Conservation (phyloP, 1,139 yeast genomes). For the Taphrina wiesneri region DNA sequence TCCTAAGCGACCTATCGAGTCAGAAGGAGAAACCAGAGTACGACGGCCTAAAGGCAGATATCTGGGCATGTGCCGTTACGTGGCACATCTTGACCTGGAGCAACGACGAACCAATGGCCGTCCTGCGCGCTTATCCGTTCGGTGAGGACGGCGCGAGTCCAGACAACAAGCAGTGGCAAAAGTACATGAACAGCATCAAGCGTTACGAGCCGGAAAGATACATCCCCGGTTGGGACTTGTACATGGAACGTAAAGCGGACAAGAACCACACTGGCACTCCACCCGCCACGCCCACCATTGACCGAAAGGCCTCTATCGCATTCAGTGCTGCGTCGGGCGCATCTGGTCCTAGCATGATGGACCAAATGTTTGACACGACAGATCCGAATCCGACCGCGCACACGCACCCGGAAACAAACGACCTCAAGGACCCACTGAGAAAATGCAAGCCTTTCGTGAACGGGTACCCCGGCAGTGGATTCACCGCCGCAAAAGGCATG, state of each 20-base stretch:
- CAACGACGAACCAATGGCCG: conserved; percentile 33
- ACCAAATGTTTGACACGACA: conserved; percentile 7
- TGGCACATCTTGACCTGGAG: conserved; percentile 77
- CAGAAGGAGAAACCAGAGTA: conserved; percentile 52
- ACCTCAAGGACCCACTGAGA: conserved; percentile 20
- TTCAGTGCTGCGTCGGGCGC: conserved; percentile 14
- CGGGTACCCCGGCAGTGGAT: conserved; percentile 20
- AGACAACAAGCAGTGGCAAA: conserved; percentile 42
- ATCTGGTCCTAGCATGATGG: conserved; percentile 9
- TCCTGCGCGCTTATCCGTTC: conserved; percentile 46
- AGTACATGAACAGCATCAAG: conserved; percentile 36
- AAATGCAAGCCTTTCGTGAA: conserved; percentile 16
- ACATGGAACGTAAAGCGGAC: conserved; percentile 24
- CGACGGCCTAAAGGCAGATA: conserved; percentile 79
- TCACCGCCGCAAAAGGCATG: conserved; percentile 39
- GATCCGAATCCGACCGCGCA: conserved; percentile 9
- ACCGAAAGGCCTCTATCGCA: conserved; percentile 7
- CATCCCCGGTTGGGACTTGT: conserved; percentile 36
- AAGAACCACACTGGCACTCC: conserved; percentile 13
- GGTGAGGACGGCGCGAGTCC: conserved; percentile 42
- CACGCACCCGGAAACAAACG: conserved; percentile 3
- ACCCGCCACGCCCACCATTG: conserved; percentile 17
- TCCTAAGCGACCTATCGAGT: conserved; percentile 36
- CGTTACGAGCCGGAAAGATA: conserved; percentile 34
- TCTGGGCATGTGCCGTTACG: conserved; percentile 83